Evolutionary conservation across 2,329 filamentous ascomycete genomes (phyloP), one percentile per base, ranked within the genome.

Genomic region (Gliomastix tumulicola): DNA sequence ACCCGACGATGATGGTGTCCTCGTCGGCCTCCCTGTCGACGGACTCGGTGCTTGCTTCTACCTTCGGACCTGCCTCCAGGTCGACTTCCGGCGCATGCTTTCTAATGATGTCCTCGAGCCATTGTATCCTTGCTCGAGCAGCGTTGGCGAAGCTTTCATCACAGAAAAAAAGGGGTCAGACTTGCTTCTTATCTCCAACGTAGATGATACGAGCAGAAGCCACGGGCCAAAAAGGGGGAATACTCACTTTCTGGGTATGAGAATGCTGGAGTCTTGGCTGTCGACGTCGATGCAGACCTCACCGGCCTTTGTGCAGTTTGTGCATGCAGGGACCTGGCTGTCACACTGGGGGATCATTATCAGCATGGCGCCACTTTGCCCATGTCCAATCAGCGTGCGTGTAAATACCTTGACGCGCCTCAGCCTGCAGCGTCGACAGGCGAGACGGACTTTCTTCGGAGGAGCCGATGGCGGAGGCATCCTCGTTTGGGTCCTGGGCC

Each of bases 241-340:
- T 31, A 33, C 47, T 47, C 41, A 57, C 53, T 61, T 57, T 34
- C 60, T 51, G 6, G 57, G 53, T 7, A 63, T 54, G 4, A 49
- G 46, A 15, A 57, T 21, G 3, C 53, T 46, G 5, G 53, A 55
- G 37, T 62, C 59, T 21, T 55, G 57, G 13, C 50, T 49, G 39
- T 63, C 58, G 2, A 63, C 58, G 34, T 64, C 59, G 2, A 63
- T 44, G 38, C 59, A 63, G 4, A 47, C 37, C 11, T 55, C 48
- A 3, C 49, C 50, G 18, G 57, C 54, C 30, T 59, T 59, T 10
- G 56, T 45, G 21, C 59, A 63, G 34, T 62, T 62, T 8, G 49
- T 50, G 38, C 58, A 62, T 0, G 57, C 57, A 11, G 60, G 59
- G 18, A 56, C 48, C 32, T 56, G 46, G 6, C 60, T 58, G 44